Percentiles rank a stretch among this genome's conserved stretches.
phyloP scores from a whole-genome alignment of 805 yeast genomes.

The Blastobotrys chiropterorum region DNA sequence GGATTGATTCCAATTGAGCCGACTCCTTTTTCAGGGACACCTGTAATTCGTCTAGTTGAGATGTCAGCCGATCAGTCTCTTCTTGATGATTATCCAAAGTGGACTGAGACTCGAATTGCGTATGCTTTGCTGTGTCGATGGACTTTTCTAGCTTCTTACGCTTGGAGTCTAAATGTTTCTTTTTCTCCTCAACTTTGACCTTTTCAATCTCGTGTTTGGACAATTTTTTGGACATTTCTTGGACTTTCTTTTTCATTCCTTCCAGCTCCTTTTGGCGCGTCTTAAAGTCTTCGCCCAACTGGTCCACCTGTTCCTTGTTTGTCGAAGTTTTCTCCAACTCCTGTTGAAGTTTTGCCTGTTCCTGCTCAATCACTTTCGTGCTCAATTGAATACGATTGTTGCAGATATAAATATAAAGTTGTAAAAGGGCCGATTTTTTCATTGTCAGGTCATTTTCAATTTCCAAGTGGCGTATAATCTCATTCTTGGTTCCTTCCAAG shows the following conservation, averaged over 20 bases:
- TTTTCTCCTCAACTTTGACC: conserved; percentile 70
- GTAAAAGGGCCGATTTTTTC: conserved; percentile 51
- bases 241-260: conserved; percentile 25
- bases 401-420: conserved; percentile 40
- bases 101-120: conserved; percentile 40
- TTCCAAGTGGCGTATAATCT: conserved; percentile 59
- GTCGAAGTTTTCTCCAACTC: conserved; percentile 38
- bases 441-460: conserved; percentile 56
- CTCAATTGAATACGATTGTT: conserved; percentile 37
- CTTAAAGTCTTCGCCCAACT: conserved; percentile 20
- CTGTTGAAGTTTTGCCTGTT: conserved; percentile 37
- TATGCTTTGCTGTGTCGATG: conserved; percentile 41
- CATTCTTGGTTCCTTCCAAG: conserved; percentile 58
- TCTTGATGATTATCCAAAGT: conserved; percentile 42
- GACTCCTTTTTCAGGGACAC: conserved; percentile 47
- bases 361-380: conserved; percentile 33
- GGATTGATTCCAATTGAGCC: conserved; percentile 52
- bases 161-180: conserved; percentile 57
- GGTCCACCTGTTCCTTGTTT: conserved; percentile 35
- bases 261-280: conserved; percentile 19
- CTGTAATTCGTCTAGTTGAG: conserved; percentile 42
- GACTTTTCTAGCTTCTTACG: conserved; percentile 53
- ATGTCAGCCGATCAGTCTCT: conserved; percentile 39
- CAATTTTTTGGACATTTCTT: conserved; percentile 26
- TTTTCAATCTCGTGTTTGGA: conserved; percentile 46